Evolutionary conservation across 169 alveolate genomes (phyloP).

Genomic region (Plasmodium yoelii): DNA sequence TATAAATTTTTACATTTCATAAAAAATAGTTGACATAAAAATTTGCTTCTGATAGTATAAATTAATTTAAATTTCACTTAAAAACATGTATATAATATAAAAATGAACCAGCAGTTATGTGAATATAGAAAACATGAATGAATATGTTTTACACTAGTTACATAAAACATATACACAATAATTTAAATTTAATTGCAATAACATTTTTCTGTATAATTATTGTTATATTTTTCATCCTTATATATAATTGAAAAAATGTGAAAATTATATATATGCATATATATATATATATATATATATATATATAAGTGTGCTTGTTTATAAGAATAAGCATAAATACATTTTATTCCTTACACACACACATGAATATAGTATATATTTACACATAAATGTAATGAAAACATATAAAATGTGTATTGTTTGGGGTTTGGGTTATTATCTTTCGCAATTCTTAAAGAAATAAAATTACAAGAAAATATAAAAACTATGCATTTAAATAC

Average conservation of each 20-base stretch:
- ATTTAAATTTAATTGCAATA: conserved; percentile 23
- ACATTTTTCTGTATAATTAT: conserved; percentile 1
- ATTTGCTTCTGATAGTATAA: conserved; percentile 12
- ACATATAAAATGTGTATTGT: background rate
- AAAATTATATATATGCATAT: background rate
- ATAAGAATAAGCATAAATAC: background rate
- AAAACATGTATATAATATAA: conserved; percentile 2
- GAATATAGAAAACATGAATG: conserved; percentile 28
- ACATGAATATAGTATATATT: background rate
- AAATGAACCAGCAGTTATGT: conserved; percentile 14
- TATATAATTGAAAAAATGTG: conserved; percentile 17
- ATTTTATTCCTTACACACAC: background rate
- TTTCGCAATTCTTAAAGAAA: background rate
- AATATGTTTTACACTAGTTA: conserved; percentile 22
- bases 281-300: background rate
- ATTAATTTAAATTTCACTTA: conserved; percentile 29
- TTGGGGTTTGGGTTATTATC: no score
- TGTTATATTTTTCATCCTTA: conserved; percentile 1
- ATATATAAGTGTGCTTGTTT: background rate
- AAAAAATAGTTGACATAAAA: conserved; percentile 31
- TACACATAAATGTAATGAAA: background rate
- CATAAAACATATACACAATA: conserved; percentile 16
- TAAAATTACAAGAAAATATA: conserved; percentile 12
- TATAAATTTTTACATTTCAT: conserved; percentile 7
- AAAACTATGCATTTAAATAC: background rate